Evolutionary conservation across 139 green algal genomes (phyloP).

Genomic region (Chara braunii): DNA sequence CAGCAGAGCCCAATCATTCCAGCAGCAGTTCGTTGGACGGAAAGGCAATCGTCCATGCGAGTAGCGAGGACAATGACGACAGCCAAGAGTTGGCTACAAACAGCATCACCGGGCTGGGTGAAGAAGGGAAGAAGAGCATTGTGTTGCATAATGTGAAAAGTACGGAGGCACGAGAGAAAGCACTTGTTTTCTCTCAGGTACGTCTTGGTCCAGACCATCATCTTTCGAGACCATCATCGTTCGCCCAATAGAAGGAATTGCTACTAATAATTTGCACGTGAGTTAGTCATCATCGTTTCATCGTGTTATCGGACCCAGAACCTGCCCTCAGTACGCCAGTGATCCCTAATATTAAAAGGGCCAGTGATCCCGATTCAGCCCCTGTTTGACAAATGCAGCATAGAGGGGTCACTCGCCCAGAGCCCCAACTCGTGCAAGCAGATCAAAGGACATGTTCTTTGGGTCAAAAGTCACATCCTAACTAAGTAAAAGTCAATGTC

Average conservation of each 20-base stretch:
- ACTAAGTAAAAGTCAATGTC: no score
- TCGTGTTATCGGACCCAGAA: no score
- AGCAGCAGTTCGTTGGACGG: background rate
- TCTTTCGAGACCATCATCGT: background rate
- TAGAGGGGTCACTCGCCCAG: no score
- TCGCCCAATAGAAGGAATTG: background rate
- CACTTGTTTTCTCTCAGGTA: background rate
- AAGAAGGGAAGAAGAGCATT: background rate
- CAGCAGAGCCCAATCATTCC: slow-evolving; percentile 17
- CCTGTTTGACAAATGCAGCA: no score
- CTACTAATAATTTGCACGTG: background rate
- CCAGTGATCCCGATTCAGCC: no score
- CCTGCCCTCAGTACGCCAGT: no score
- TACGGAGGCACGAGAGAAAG: background rate
- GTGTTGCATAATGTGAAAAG: background rate
- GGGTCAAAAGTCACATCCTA: no score
- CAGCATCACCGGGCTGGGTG: background rate
- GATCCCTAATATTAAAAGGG: no score
- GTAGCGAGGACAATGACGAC: background rate
- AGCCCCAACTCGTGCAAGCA: no score
- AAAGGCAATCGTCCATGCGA: background rate
- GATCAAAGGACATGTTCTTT: no score
- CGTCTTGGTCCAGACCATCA: background rate
- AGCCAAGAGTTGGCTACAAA: background rate
- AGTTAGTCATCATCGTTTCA: no score